Percentiles rank a stretch among this genome's conserved stretches.
These are phyloP conservation scores for Microdochium nivale DNA, from an alignment of 2,329 filamentous ascomycete species.

Conservation along the genomic window DNA sequence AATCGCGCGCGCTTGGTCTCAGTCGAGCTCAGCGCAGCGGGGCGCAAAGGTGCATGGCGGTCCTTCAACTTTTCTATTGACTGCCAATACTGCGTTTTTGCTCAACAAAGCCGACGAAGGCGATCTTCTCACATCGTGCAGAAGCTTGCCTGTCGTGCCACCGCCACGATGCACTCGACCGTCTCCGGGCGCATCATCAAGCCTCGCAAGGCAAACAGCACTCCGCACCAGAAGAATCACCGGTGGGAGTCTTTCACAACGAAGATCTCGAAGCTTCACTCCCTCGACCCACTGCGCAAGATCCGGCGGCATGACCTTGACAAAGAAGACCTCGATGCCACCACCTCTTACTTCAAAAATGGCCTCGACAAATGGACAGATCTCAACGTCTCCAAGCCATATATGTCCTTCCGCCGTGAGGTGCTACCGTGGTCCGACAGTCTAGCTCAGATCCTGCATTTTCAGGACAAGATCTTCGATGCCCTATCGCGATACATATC, in stretches of 20 bases:
- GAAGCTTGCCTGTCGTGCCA: constrained; percentile 4
- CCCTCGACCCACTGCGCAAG: constrained; percentile 82
- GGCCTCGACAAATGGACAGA: constrained; percentile 85
- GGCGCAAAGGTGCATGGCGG: background rate
- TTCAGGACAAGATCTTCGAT: constrained; percentile 78
- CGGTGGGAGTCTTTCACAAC: constrained; percentile 86
- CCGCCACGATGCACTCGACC: constrained; percentile 49
- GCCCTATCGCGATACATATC: constrained; percentile 68
- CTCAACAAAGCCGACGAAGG: background rate
- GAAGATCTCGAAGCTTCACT: constrained; percentile 83
- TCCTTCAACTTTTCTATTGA: background rate
- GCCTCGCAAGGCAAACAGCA: constrained; percentile 62
- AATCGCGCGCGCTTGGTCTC: background rate
- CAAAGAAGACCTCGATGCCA: constrained; percentile 63
- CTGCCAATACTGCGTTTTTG: background rate
- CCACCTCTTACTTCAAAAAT: constrained; percentile 79
- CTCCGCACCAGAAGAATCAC: constrained; percentile 72
- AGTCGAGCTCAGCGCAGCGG: background rate
- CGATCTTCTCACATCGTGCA: background rate
- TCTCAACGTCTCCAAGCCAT: constrained; percentile 78
- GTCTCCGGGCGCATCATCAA: constrained; percentile 61
- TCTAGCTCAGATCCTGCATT: constrained; percentile 84
- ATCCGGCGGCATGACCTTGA: constrained; percentile 80
- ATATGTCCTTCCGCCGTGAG: constrained; percentile 67
- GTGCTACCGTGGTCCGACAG: constrained; percentile 76